Evolutionary conservation across 768 basidiomycete species (phyloP).

Genomic region (Phlegmacium glaucopus): DNA sequence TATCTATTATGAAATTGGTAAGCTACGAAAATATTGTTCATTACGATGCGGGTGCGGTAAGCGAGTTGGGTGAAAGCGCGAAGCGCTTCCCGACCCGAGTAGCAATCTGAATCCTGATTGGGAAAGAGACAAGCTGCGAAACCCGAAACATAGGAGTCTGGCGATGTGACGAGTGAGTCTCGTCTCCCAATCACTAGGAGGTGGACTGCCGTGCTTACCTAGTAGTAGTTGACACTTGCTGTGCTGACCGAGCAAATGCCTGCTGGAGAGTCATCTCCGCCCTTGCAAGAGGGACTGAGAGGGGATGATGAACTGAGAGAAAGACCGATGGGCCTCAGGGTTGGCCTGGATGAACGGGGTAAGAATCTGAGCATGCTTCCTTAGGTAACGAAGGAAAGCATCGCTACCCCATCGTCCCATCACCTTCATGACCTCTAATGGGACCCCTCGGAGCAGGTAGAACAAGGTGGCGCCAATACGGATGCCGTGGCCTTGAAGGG

Average conservation of each 20-base stretch:
- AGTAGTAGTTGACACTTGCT: too few relatives aligned
- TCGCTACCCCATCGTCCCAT: neutral
- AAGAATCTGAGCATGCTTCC: neutral
- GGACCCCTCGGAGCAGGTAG: conserved; percentile 19
- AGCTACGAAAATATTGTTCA: too few relatives aligned
- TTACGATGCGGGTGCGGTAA: neutral
- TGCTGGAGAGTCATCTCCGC: too few relatives aligned
- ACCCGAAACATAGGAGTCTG: neutral
- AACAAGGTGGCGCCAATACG: conserved; percentile 22
- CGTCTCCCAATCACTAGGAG: neutral
- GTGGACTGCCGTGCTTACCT: neutral
- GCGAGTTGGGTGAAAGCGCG: too few relatives aligned
- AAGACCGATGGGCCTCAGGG: too few relatives aligned
- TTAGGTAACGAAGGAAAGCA: neutral
- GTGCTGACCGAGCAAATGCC: neutral
- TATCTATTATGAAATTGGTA: too few relatives aligned
- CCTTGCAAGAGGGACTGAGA: too few relatives aligned
- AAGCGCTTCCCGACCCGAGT: neutral
- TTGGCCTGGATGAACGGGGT: neutral
- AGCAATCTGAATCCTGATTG: neutral
- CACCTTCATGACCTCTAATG: neutral
- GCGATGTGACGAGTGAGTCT: neutral
- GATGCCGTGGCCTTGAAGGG: conserved; percentile 22
- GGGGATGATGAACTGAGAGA: too few relatives aligned
- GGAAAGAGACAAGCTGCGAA: neutral